A percentile compares a stretch with the other conserved stretches of the same genome.
These are phyloP conservation scores for Bombardia bombarda DNA, from an alignment of 495 filamentous ascomycete genomes.

Conservation along the genomic window DNA sequence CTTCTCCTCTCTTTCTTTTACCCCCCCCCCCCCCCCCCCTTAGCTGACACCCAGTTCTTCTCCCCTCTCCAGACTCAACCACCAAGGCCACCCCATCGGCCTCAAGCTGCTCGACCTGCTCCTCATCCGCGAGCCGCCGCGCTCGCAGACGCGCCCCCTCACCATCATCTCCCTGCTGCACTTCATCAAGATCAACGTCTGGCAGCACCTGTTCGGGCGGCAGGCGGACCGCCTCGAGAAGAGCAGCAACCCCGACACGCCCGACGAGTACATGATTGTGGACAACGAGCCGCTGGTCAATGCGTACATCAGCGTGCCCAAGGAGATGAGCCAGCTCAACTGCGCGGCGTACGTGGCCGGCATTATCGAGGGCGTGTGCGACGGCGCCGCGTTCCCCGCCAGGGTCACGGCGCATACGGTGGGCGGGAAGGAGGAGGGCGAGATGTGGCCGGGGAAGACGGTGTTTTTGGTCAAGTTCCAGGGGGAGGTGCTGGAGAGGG, in stretches of 20 bases:
- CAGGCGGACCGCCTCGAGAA: conserved; percentile 89
- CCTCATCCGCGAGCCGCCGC: conserved; percentile 65
- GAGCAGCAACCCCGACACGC: conserved; percentile 65
- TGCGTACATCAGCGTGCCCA: conserved; percentile 82
- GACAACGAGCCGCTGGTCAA: conserved; percentile 97
- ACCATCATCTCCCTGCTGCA: conserved; percentile 88
- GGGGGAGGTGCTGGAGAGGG: conserved; percentile 80
- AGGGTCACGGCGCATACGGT: conserved; percentile 88
- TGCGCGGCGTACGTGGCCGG: conserved; percentile 94
- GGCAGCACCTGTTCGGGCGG: conserved; percentile 84
- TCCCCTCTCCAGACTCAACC: conserved; percentile 59
- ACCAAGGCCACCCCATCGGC: conserved; percentile 91
- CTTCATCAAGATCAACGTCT: conserved; percentile 84
- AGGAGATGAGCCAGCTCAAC: conserved; percentile 92
- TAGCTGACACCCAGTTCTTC: neutral
- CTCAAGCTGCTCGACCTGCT: conserved; percentile 92
- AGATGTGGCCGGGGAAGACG: conserved; percentile 91
- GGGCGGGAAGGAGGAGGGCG: conserved; percentile 61
- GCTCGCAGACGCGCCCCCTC: conserved; percentile 66
- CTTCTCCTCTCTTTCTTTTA: neutral
- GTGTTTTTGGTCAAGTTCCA: conserved; percentile 92
- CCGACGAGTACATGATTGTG: conserved; percentile 95
- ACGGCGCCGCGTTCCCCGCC: conserved; percentile 81
- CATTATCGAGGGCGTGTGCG: conserved; percentile 90
- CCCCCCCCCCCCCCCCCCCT: neutral